A percentile compares a stretch with the other conserved stretches of the same genome.
phyloP scores from a whole-genome alignment of 2,329 filamentous ascomycete genomes.

The Sarocladium oryzae region DNA sequence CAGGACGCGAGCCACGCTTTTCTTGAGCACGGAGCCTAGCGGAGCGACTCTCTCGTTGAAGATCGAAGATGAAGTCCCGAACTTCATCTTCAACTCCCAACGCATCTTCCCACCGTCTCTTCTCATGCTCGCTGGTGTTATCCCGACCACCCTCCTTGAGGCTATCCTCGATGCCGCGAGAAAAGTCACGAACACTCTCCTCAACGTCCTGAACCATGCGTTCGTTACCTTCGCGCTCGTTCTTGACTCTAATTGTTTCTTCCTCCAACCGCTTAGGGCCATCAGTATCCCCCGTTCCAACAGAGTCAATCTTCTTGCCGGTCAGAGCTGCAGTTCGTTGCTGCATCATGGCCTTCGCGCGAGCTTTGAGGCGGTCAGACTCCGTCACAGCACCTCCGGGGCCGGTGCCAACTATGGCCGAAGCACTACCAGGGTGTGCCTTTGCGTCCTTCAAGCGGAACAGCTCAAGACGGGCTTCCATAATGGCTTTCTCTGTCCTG shows the following conservation, averaged over 20 bases:
- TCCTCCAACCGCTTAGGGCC: conserved; percentile 83
- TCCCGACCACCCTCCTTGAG: conserved; percentile 75
- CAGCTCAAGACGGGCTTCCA: conserved; percentile 83
- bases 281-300: conserved; percentile 65
- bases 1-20: conserved; percentile 38
- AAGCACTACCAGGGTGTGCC: conserved; percentile 73
- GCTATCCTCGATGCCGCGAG: conserved; percentile 75
- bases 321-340: conserved; percentile 88
- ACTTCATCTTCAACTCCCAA: conserved; percentile 95
- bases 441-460: conserved; percentile 94
- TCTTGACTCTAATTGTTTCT: conserved; percentile 72
- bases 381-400: conserved; percentile 88
- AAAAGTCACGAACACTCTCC: conserved; percentile 87
- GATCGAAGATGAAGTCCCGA: conserved; percentile 94
- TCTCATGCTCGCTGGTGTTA: conserved; percentile 79
- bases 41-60: conserved; percentile 79
- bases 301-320: conserved; percentile 67
- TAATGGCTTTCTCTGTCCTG: conserved; percentile 84
- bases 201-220: conserved; percentile 96
- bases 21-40: conserved; percentile 60
- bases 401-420: conserved; percentile 82
- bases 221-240: conserved; percentile 90
- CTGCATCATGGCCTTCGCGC: conserved; percentile 98
- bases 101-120: conserved; percentile 89
- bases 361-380: conserved; percentile 86